phyloP scores from a whole-genome alignment of 2,329 filamentous ascomycete genomes.

The Aspergillus chevalieri region DNA sequence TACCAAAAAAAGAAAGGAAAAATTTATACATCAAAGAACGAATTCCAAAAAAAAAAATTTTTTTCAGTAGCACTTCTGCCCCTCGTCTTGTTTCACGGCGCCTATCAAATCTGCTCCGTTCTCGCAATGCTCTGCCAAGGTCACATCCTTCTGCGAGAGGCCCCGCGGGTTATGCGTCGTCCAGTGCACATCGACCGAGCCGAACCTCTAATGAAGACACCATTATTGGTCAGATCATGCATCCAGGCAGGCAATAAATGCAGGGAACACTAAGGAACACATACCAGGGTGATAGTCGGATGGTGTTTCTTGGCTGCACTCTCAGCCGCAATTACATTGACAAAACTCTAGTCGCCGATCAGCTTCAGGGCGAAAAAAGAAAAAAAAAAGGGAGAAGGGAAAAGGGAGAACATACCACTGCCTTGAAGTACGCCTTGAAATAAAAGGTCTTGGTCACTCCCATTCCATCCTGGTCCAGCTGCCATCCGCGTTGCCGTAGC shows the following conservation, averaged over 20 bases:
- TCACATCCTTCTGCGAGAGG: constrained; percentile 31
- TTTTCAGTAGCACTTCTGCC: constrained; percentile 22
- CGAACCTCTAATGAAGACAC: constrained; percentile 21
- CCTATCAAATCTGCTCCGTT: constrained; percentile 29
- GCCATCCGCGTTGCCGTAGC: constrained; percentile 27
- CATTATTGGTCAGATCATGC: background rate
- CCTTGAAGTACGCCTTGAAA: constrained; percentile 36
- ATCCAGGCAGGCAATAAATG: background rate
- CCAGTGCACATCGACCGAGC: constrained; percentile 35
- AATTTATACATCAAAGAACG: background rate
- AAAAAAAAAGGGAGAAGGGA: background rate
- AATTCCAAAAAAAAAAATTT: background rate
- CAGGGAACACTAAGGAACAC: constrained; percentile 6
- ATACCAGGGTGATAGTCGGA: constrained; percentile 34
- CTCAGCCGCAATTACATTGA: constrained; percentile 31
- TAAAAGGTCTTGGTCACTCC: constrained; percentile 34
- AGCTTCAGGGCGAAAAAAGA: background rate
- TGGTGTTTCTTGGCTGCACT: constrained; percentile 35
- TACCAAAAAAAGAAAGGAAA: background rate
- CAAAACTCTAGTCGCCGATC: constrained; percentile 22
- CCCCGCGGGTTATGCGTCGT: constrained; percentile 36
- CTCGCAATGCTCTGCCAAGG: constrained; percentile 34
- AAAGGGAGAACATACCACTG: constrained; percentile 23
- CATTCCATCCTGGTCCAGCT: constrained; percentile 26
- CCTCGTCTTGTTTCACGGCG: constrained; percentile 24